phyloP scores from a whole-genome alignment of 371 early-diverging fungal genomes.

The Mucor sp. region DNA sequence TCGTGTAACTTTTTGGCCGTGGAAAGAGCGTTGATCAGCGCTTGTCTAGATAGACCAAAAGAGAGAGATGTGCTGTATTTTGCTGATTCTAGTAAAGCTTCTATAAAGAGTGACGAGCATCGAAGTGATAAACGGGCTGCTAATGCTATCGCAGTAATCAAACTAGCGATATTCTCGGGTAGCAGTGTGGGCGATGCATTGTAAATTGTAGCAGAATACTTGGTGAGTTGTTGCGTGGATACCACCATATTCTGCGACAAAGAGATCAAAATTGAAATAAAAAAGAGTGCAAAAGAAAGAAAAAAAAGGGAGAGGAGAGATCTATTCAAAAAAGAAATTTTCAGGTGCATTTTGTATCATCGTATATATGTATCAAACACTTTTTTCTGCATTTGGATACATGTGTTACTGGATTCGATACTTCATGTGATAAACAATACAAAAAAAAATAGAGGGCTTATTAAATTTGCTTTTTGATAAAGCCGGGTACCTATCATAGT shows the following conservation, averaged over 20 bases:
- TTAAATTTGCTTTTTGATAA: background rate
- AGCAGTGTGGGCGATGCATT: slow-evolving; percentile 40
- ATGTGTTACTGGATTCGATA: background rate
- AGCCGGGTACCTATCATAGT: too few relatives aligned
- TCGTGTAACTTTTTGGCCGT: slow-evolving; percentile 59
- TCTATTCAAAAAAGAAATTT: background rate
- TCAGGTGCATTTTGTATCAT: background rate
- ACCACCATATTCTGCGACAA: slow-evolving; percentile 14
- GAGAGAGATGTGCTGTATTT: slow-evolving; percentile 64
- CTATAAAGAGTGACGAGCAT: slow-evolving; percentile 42
- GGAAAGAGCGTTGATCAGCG: slow-evolving; percentile 57
- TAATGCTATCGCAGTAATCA: slow-evolving; percentile 42
- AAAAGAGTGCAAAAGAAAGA: too few relatives aligned
- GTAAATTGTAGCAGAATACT: slow-evolving; percentile 18
- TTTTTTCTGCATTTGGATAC: background rate
- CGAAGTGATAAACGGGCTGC: slow-evolving; percentile 48
- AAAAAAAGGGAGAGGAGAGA: background rate
- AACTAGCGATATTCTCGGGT: slow-evolving; percentile 46
- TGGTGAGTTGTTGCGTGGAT: slow-evolving; percentile 20
- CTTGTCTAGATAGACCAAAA: slow-evolving; percentile 58
- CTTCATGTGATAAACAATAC: background rate
- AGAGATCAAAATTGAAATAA: background rate
- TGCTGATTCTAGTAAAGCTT: slow-evolving; percentile 62
- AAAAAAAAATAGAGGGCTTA: background rate
- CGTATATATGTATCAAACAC: background rate